Base-by-base conservation (phyloP, 495 filamentous ascomycete genomes). In the Apodospora peruviana region DNA sequence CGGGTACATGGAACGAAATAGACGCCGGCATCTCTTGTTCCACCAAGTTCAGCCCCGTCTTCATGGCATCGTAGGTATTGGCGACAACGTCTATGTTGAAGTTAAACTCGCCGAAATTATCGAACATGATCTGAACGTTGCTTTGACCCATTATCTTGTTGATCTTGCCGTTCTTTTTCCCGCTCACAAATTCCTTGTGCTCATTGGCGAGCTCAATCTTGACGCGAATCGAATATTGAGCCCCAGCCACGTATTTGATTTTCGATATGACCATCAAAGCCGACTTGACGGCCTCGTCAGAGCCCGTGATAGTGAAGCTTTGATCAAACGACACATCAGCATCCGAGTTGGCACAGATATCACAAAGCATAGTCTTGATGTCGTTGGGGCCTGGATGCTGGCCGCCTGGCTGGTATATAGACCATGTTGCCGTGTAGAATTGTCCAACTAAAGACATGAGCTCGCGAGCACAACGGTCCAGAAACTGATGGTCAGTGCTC, bases 81-180 rank as follows among this genome's bases (percentile, higher is more conserved):
- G 85, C 90, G 53, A 90, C 86, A 44, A 99, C 91, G 58, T 97
- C 93, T 45, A 99, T 97, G 62, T 95, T 95, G 75, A 99, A 97
- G 69, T 97, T 97, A 74, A 96, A 99, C 72, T 97, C 94, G 69
- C 95, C 94, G 72, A 97, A 97, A 46, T 87, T 88, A 61, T 99
- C 94, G 56, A 99, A 99, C 53, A 96, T 90, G 55, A 99, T 96
- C 70, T 99, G 93, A 4, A 99, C 93, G 56, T 91, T 95, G 72
- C 88, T 93, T 66, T 96, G 90, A 12, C 90, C 90, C 94, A 99
- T 97, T 62, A 99, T 99, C 79, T 99, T 99, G 77, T 99, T 99
- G 67, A 99, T 97, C 75, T 99, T 99, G 70, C 93, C 93, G 58
- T 97, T 97, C 77, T 97, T 99, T 73, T 99, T 99, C 40, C 93